A percentile compares a stretch with the other conserved stretches of the same genome.
These are phyloP conservation scores for Mrakia blollopis DNA, from an alignment of 768 basidiomycete species.

Conservation along the genomic window DNA sequence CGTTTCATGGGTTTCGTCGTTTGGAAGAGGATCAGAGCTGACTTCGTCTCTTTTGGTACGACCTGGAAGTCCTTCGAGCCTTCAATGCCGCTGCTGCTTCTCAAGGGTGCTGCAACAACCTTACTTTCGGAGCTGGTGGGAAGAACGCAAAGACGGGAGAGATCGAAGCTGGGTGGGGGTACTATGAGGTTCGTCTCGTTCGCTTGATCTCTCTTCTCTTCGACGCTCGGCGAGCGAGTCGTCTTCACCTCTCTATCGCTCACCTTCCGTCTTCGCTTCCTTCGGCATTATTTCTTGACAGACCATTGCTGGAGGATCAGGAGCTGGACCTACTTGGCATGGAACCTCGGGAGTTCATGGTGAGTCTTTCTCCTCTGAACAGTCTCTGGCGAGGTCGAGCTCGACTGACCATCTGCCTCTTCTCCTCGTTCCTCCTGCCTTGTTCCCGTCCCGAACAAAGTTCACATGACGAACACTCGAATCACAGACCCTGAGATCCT, in stretches of 20 bases:
- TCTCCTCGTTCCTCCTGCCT: not conserved
- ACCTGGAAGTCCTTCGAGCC: slow-evolving; percentile 1
- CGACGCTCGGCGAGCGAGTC: not conserved
- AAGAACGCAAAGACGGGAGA: slow-evolving; percentile 28
- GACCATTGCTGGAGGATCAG: slow-evolving; percentile 35
- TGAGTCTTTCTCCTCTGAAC: not conserved
- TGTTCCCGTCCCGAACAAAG: not conserved
- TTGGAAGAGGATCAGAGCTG: no score
- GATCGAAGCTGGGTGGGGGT: slow-evolving; percentile 31
- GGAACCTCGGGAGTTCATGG: slow-evolving; percentile 27
- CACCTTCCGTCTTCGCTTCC: not conserved
- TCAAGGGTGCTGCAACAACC: slow-evolving; percentile 36
- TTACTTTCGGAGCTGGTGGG: slow-evolving; percentile 36
- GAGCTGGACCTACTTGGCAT: slow-evolving; percentile 36
- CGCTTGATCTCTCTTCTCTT: no score
- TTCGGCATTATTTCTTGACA: not conserved
- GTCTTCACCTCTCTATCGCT: not conserved
- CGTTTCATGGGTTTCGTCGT: no score
- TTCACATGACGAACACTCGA: slow-evolving; percentile 6
- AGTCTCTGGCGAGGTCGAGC: no score
- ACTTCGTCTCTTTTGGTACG: no score
- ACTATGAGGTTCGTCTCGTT: slow-evolving; percentile 20
- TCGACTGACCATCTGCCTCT: not conserved
- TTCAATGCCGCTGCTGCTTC: slow-evolving; percentile 36
- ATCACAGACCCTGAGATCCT: slow-evolving; percentile 35